phyloP scores from a whole-genome alignment of 768 basidiomycete genomes.

The Hericium rajendrae region DNA sequence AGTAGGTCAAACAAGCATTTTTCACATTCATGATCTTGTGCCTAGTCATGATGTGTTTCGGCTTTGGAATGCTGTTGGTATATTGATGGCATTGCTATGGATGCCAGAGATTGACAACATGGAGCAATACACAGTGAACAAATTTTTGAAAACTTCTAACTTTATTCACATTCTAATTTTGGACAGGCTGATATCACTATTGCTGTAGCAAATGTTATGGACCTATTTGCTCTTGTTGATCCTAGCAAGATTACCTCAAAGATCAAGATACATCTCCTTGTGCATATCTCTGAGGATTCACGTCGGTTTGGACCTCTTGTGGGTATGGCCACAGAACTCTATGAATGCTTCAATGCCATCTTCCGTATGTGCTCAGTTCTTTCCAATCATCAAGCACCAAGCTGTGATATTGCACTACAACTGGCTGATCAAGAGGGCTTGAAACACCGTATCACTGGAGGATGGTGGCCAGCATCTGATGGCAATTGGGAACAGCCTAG shows the following conservation, averaged over 20 bases:
- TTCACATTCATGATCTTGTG: conserved; percentile 22
- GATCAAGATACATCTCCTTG: conserved; percentile 26
- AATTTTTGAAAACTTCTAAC: background rate
- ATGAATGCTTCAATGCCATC: conserved; percentile 31
- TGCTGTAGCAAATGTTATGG: conserved; percentile 13
- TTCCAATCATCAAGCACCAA: conserved; percentile 32
- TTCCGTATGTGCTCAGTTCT: conserved; percentile 28
- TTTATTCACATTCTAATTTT: background rate
- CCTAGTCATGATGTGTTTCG: conserved; percentile 2
- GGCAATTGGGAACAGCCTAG: background rate
- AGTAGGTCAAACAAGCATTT: conserved; percentile 26
- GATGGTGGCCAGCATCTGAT: conserved; percentile 12
- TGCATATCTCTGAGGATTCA: conserved; percentile 21
- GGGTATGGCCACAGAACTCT: conserved; percentile 23
- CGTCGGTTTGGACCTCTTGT: conserved; percentile 24
- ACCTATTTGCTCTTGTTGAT: conserved; percentile 19
- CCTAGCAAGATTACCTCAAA: conserved; percentile 20
- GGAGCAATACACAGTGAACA: conserved; percentile 1
- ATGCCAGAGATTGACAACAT: conserved; percentile 16
- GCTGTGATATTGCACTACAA: conserved; percentile 29
- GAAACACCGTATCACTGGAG: conserved; percentile 24
- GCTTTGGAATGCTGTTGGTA: conserved; percentile 14
- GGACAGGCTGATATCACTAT: conserved; percentile 9
- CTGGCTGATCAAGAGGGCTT: conserved; percentile 22
- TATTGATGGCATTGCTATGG: conserved; percentile 14